A percentile compares a stretch with the other conserved stretches of the same genome.
phyloP scores from a whole-genome alignment of 306 rosid genomes.

The Rubus idaeus region DNA sequence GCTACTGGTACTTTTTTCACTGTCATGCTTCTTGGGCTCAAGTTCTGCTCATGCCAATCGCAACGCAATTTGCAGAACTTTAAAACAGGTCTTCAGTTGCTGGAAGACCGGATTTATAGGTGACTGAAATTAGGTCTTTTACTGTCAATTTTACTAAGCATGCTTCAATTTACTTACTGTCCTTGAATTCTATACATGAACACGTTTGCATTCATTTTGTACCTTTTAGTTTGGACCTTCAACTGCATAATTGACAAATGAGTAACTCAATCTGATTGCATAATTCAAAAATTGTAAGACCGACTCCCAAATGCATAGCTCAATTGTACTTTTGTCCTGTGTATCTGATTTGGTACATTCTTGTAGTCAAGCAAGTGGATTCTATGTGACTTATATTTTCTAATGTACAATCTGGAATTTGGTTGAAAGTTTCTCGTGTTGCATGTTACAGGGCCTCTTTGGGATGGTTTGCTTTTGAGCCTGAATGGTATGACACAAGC shows the following conservation, averaged over 20 bases:
- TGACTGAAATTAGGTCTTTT: slow-evolving; percentile 30
- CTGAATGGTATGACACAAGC: slow-evolving; percentile 84
- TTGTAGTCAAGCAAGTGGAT: slow-evolving; percentile 20
- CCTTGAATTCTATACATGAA: background rate
- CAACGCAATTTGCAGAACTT: slow-evolving; percentile 86
- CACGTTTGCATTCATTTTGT: background rate
- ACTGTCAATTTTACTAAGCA: slow-evolving; percentile 20
- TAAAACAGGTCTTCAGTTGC: slow-evolving; percentile 81
- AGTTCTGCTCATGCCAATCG: slow-evolving; percentile 91
- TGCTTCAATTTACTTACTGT: slow-evolving; percentile 23
- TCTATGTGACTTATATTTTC: slow-evolving; percentile 16
- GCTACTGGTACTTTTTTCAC: slow-evolving; percentile 96
- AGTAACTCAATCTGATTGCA: background rate
- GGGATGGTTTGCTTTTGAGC: slow-evolving; percentile 90
- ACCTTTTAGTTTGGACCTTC: background rate
- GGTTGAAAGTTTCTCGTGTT: slow-evolving; percentile 33
- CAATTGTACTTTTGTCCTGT: background rate
- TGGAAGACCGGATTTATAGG: slow-evolving; percentile 93
- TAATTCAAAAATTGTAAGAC: background rate
- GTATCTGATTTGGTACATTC: slow-evolving; percentile 16
- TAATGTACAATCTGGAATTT: slow-evolving; percentile 21
- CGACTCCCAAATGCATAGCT: background rate
- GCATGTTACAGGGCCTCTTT: slow-evolving; percentile 69
- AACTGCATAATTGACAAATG: background rate
- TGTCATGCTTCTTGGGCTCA: slow-evolving; percentile 94